Conservation (phyloP, 345 rosid genomes). For the Trapa incisa region DNA sequence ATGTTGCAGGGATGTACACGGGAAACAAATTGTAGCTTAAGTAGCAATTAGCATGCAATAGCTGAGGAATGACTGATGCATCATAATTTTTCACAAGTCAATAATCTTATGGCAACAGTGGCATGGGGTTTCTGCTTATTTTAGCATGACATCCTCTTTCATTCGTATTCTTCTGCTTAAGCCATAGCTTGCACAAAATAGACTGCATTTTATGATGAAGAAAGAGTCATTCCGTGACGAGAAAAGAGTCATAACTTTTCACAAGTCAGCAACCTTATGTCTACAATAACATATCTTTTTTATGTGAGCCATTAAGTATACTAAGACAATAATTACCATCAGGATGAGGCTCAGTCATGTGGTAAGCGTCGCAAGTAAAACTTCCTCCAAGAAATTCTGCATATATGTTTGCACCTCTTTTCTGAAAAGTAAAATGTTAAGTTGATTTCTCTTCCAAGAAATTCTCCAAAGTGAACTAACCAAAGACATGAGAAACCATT, state of each 20-base stretch:
- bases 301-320: neutral
- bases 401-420: conserved; percentile 40
- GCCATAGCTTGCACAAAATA: neutral
- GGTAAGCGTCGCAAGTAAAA: conserved; percentile 42
- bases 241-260: neutral
- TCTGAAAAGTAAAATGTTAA: conserved; percentile 17
- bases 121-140: neutral
- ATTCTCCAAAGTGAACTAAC: neutral
- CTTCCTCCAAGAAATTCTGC: conserved; percentile 56
- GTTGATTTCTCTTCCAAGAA: neutral
- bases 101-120: neutral
- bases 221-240: too few relatives aligned
- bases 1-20: neutral
- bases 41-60: neutral
- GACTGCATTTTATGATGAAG: neutral
- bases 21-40: neutral
- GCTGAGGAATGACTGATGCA: neutral
- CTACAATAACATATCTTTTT: neutral
- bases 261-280: neutral
- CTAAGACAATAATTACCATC: conserved; percentile 18
- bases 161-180: neutral
- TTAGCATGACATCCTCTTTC: too few relatives aligned
- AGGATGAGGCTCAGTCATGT: conserved; percentile 41
- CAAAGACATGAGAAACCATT: neutral
- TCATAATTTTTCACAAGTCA: neutral